Base-by-base conservation (phyloP, 306 rosid species). In the Purshia tridentata region DNA sequence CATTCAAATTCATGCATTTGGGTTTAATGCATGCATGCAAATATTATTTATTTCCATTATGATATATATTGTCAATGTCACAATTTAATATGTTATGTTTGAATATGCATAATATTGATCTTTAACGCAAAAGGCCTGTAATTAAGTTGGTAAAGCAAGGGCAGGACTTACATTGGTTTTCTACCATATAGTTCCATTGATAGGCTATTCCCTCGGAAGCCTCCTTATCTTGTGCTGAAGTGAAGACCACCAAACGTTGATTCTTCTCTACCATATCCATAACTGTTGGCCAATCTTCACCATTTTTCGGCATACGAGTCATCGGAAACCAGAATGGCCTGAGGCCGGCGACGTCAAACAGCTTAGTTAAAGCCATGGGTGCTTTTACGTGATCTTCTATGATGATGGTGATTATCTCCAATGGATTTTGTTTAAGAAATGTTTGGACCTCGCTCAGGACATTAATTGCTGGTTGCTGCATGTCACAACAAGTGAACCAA, bases 201-300 rank as follows among this genome's bases (percentile, higher is more conserved):
- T 85, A 85, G 20, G 95, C 95, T 23, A 85, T 85, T 46, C 88
- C 90, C 80, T 87, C 92, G 19, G 88, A 78, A 61, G 83, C 66
- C 67, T 87, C 90, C 65, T 85, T 89, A 2, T 87, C 51, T 4
- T 81, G 12, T 72, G 74, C 87, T 1, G 87, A 89, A 72, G 90
- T 87, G 84, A 89, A 89, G 65, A 85, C 90, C 9, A 87, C 56
- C 15, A 89, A 84, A 51, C 89, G 86, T 41, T 82, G 90, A 52
- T 87, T 87, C 75, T 75, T 82, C 75, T 65, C 39, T 20, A 81
- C 16, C 92, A 85, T 82, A 39, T 78, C 83, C 68, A 75, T 71
- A 8, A 89, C 75, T 0, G 78, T 77, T 70, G 91, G 95, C 91
- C 95, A 87, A 51, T 87, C 73, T 61, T 54, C 75, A 8, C 92